Base-by-base conservation (phyloP, 2,329 filamentous ascomycete genomes). In the Monosporascus sp. region DNA sequence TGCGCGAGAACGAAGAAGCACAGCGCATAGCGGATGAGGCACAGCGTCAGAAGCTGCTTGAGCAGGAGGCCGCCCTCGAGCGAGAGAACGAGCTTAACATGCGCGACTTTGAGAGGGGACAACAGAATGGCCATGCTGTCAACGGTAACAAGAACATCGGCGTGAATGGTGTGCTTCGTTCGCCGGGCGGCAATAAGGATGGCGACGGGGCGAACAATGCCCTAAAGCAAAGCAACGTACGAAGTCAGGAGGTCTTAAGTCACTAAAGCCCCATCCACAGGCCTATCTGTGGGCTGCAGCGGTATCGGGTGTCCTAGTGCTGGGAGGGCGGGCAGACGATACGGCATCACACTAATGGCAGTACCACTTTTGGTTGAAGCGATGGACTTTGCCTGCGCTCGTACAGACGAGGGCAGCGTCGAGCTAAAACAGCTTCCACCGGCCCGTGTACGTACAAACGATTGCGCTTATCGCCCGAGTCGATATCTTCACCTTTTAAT, bases 1-100 rank as follows among this genome's bases (percentile, higher is more conserved):
- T 77, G 63, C 70, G 72, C 43, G 78, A 81, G 66, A 79, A 81
- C 55, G 79, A 81, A 59, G 79, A 81, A 60, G 78, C 77, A 1
- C 73, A 80, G 59, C 68, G 77, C 53, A 67, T 79, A 22, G 77
- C 78, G 51, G 78, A 79, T 48, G 76, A 78, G 55, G 74, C 71
- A 47, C 66, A 66, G 49, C 60, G 63, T 48, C 61, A 63, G 57
- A 65, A 69, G 47, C 52, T 68, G 17, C 60, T 59, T 37, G 64
- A 67, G 47, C 63, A 70, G 45, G 68, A 72, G 53, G 65, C 64
- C 49, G 69, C 68, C n/a, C 62, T 72, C 37, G 65, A 68, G 53
- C 63, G 62, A 43, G 67, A 70, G 54, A 72, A 73, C 50, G 71
- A 72, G 62, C 64, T 68, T 61, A 69, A 70, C 14, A 67, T 68